Evolutionary conservation across 345 rosid genomes (phyloP).

Genomic region (Eucalyptus leucophloia): DNA sequence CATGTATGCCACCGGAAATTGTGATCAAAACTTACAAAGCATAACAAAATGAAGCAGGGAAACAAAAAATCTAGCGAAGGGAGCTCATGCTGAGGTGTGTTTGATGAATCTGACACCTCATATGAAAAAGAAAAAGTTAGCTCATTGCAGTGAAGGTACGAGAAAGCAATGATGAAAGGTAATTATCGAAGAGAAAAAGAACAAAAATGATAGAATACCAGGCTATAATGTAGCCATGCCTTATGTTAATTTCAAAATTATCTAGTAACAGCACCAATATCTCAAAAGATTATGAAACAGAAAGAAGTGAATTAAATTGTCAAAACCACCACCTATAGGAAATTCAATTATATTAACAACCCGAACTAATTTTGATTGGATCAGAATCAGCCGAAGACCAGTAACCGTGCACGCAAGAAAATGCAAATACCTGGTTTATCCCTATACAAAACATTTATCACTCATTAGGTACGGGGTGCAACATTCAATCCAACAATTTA

Average conservation of each 20-base stretch:
- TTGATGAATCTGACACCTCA: constrained; percentile 43
- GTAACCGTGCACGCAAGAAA: neutral
- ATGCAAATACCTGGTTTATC: neutral
- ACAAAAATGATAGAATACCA: neutral
- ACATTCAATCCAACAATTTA: neutral
- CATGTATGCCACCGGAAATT: neutral
- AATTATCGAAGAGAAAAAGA: neutral
- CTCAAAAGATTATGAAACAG: neutral
- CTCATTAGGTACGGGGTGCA: neutral
- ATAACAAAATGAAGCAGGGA: constrained; percentile 39
- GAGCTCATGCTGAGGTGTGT: constrained; percentile 71
- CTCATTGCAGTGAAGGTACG: neutral
- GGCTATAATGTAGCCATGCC: neutral
- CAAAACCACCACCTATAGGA: neutral
- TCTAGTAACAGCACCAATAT: neutral
- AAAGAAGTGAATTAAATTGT: neutral
- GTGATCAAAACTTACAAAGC: constrained; percentile 38
- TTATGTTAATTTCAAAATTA: neutral
- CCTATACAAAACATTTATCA: neutral
- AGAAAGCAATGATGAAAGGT: neutral
- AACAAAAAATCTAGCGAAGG: constrained; percentile 46
- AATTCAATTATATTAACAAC: neutral
- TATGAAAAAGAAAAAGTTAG: constrained; percentile 42
- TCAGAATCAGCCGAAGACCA: neutral
- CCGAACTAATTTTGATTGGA: neutral